phyloP scores from a whole-genome alignment of 192 early-diverging fungal species.

The Coemansia sp. region DNA sequence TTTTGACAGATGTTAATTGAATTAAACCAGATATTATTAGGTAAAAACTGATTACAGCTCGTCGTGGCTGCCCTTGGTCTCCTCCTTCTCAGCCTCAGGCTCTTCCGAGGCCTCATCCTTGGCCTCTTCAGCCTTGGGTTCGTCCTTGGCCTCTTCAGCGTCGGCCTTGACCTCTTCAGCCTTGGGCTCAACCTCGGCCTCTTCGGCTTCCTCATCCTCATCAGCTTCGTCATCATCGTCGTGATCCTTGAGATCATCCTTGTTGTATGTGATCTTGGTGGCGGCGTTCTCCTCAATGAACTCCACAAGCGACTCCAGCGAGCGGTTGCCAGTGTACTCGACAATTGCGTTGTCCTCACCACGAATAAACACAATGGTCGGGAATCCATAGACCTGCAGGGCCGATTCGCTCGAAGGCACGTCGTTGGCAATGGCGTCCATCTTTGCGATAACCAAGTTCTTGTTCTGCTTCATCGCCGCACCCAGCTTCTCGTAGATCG shows the following conservation, averaged over 20 bases:
- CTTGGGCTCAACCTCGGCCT: conserved; percentile 11
- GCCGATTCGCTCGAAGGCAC: conserved; percentile 63
- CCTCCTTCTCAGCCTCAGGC: conserved; percentile 2
- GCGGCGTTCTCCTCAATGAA: conserved; percentile 80
- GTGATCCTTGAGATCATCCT: conserved; percentile 33
- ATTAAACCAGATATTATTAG: not conserved
- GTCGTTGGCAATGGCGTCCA: conserved; percentile 96
- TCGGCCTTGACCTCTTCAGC: conserved; percentile 5
- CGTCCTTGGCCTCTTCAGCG: conserved; percentile 7
- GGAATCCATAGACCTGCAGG: conserved; percentile 89
- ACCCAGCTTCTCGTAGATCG: conserved; percentile 82
- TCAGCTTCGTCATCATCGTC: conserved; percentile 31
- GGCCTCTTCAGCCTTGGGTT: not conserved
- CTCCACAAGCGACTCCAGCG: conserved; percentile 69
- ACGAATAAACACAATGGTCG: conserved; percentile 91
- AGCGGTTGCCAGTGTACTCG: conserved; percentile 83
- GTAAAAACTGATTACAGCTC: conserved; percentile 7
- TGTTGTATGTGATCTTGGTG: conserved; percentile 48
- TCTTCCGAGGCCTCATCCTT: not conserved
- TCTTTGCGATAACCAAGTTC: conserved; percentile 82
- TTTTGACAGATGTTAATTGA: not conserved
- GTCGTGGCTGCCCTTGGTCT: conserved; percentile 6
- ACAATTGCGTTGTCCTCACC: conserved; percentile 76
- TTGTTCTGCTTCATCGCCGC: conserved; percentile 54
- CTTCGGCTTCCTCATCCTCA: conserved; percentile 25